These are phyloP conservation scores for Penstemon eatonii DNA, from an alignment of 257 asterid genomes.

Conservation along the genomic window DNA sequence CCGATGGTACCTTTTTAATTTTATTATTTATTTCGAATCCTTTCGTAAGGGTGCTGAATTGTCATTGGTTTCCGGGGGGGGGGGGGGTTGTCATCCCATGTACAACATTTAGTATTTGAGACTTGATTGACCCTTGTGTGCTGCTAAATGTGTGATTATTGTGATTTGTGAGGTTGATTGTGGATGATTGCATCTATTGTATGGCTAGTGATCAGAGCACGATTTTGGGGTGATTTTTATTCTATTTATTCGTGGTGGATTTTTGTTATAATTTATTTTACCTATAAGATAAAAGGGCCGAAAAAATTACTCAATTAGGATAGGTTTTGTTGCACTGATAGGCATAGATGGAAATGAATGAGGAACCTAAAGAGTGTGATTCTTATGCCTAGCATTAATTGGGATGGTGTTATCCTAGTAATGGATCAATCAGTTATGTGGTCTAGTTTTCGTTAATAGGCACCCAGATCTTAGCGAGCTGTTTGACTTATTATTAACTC, in stretches of 20 bases:
- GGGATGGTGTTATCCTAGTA: background rate
- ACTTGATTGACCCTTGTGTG: constrained; percentile 21
- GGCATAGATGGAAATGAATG: background rate
- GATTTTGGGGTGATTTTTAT: background rate
- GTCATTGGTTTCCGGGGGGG: too few species aligned
- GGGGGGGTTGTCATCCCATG: too few species aligned
- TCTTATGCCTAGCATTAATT: constrained; percentile 10
- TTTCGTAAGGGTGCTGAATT: background rate
- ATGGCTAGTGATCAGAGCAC: background rate
- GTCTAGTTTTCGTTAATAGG: background rate
- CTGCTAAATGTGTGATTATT: background rate
- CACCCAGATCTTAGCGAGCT: background rate
- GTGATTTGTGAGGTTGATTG: background rate
- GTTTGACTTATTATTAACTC: background rate
- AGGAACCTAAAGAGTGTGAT: background rate
- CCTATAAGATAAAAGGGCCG: background rate
- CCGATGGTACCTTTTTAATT: constrained; percentile 53
- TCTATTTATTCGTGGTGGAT: background rate
- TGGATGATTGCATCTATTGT: background rate
- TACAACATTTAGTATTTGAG: too few species aligned
- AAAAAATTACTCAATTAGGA: background rate
- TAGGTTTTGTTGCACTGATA: background rate
- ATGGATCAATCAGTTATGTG: background rate
- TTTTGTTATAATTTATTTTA: background rate
- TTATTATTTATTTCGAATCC: background rate